Conservation (phyloP, 1,284 basidiomycete species). For the Psilocybe mexicana region DNA sequence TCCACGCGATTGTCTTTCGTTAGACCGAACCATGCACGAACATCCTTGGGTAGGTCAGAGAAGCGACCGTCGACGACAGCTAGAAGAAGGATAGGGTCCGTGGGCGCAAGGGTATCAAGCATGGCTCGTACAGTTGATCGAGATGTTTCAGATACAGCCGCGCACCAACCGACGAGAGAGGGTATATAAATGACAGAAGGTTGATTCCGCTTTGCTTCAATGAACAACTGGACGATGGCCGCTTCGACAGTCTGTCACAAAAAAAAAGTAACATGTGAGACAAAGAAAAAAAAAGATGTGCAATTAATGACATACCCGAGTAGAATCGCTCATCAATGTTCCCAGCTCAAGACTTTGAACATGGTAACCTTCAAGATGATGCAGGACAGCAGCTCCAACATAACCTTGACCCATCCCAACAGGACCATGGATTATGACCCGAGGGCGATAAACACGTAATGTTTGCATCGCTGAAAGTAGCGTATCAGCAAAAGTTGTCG, state of each 20-base stretch:
- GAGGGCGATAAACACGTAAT: slow-evolving; percentile 87
- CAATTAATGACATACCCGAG: slow-evolving; percentile 57
- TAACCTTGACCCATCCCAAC: slow-evolving; percentile 90
- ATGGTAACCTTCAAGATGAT: slow-evolving; percentile 95
- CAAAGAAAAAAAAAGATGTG: slow-evolving; percentile 7
- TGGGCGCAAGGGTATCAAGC: slow-evolving; percentile 87
- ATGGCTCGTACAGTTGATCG: slow-evolving; percentile 87
- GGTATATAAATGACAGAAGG: slow-evolving; percentile 97
- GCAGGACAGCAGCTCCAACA: slow-evolving; percentile 87
- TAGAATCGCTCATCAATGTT: slow-evolving; percentile 86
- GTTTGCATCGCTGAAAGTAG: slow-evolving; percentile 80
- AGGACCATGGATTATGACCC: slow-evolving; percentile 83
- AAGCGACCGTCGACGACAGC: slow-evolving; percentile 85
- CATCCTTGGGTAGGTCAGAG: slow-evolving; percentile 75
- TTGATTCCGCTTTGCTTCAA: slow-evolving; percentile 97
- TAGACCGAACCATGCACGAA: slow-evolving; percentile 90
- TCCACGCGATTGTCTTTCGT: slow-evolving; percentile 75
- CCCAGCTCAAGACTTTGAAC: slow-evolving; percentile 93
- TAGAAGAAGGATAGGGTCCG: slow-evolving; percentile 90
- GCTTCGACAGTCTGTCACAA: slow-evolving; percentile 82
- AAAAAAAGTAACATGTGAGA: neutral
- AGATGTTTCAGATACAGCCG: slow-evolving; percentile 82
- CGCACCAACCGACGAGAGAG: slow-evolving; percentile 84
- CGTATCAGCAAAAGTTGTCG: slow-evolving; percentile 8
- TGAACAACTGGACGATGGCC: slow-evolving; percentile 93